These are phyloP conservation scores for Mycena filopes DNA, from an alignment of 768 basidiomycete species.

Conservation along the genomic window DNA sequence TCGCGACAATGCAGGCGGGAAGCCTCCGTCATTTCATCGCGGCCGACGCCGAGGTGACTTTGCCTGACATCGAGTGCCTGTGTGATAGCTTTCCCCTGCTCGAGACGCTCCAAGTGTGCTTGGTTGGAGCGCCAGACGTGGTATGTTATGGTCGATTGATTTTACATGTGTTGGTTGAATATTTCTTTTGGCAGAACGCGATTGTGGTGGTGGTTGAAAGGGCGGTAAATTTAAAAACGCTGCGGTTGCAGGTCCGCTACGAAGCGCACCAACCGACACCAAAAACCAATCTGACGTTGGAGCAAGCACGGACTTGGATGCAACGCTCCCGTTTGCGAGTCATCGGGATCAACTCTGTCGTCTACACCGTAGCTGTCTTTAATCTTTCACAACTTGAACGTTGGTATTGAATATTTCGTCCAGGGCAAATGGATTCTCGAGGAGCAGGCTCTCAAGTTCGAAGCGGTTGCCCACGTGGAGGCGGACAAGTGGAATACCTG, in stretches of 20 bases:
- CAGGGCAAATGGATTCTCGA: constrained; percentile 58
- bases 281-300: constrained; percentile 47
- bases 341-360: constrained; percentile 56
- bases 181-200: constrained; percentile 48
- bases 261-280: too few species aligned
- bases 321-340: constrained; percentile 56
- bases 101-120: constrained; percentile 60
- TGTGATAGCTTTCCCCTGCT: constrained; percentile 55
- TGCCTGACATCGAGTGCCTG: constrained; percentile 58
- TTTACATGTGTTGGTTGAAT: background rate
- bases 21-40: constrained; percentile 59
- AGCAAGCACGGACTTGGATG: constrained; percentile 65
- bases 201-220: constrained; percentile 58
- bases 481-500: constrained; percentile 53
- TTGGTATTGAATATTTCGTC: background rate
- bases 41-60: constrained; percentile 55
- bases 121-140: constrained; percentile 55
- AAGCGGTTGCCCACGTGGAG: constrained; percentile 49
- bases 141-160: constrained; percentile 47
- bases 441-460: constrained; percentile 46
- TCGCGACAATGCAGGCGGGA: constrained; percentile 55
- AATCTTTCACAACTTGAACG: background rate
- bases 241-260: constrained; percentile 63
- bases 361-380: constrained; percentile 60
- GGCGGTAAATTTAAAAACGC: constrained; percentile 57